phyloP scores from a whole-genome alignment of 2,329 filamentous ascomycete genomes.

The Teratosphaeria destructans region DNA sequence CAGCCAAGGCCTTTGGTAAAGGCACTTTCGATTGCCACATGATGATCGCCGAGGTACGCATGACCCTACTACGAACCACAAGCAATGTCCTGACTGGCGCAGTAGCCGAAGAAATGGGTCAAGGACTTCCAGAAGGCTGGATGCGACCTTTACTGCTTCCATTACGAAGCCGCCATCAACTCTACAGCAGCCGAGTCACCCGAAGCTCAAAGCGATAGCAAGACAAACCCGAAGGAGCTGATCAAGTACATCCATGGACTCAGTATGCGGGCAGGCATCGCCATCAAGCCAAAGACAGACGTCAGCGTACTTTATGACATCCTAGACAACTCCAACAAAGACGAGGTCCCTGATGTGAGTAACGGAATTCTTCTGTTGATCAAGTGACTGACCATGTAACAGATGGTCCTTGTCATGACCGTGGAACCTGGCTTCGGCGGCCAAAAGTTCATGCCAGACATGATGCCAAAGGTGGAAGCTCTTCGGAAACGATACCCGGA shows the following conservation, averaged over 20 bases:
- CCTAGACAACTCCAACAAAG: conserved; percentile 58
- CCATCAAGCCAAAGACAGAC: conserved; percentile 84
- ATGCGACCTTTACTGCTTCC: conserved; percentile 99
- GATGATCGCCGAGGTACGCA: conserved; percentile 90
- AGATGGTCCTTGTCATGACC: conserved; percentile 99
- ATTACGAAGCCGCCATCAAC: conserved; percentile 85
- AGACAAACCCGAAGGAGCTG: conserved; percentile 73
- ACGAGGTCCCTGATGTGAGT: conserved; percentile 81
- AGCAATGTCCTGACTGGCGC: conserved; percentile 13
- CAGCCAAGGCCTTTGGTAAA: conserved; percentile 57
- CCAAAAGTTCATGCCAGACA: conserved; percentile 95
- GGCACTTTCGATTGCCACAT: conserved; percentile 99
- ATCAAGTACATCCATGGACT: conserved; percentile 83
- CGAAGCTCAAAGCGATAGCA: conserved; percentile 54
- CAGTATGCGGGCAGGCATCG: conserved; percentile 84
- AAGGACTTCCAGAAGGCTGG: conserved; percentile 88
- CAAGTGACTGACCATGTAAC: background rate
- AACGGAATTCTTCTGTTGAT: background rate
- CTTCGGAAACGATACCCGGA: conserved; percentile 78
- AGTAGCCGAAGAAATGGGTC: conserved; percentile 93
- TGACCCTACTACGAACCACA: background rate
- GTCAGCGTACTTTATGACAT: conserved; percentile 91
- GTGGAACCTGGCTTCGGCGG: conserved; percentile 95
- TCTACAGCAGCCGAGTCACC: conserved; percentile 78
- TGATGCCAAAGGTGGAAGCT: conserved; percentile 84